A percentile compares a stretch with the other conserved stretches of the same genome.
Evolutionary conservation across 2,329 filamentous ascomycete species (phyloP).

Genomic region (Didymella lethalis): DNA sequence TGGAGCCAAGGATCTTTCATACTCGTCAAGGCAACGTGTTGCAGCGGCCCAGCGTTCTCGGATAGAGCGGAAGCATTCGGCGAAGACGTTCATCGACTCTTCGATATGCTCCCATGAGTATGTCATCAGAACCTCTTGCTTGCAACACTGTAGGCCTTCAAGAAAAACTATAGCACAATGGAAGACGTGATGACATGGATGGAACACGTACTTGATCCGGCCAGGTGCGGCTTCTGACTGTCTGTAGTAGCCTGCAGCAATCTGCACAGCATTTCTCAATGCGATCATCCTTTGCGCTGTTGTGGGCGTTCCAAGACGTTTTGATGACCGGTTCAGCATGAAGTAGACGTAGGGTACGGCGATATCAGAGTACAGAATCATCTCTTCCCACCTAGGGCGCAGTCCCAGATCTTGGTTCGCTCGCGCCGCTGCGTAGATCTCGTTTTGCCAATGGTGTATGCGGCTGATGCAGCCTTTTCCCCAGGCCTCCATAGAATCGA

Average conservation of each 20-base stretch:
- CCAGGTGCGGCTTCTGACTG: slow-evolving; percentile 46
- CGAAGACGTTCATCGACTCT: slow-evolving; percentile 43
- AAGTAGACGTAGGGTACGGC: slow-evolving; percentile 43
- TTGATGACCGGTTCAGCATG: slow-evolving; percentile 42
- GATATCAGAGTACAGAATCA: slow-evolving; percentile 47
- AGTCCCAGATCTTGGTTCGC: slow-evolving; percentile 41
- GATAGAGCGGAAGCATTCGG: slow-evolving; percentile 45
- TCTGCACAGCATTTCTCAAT: slow-evolving; percentile 40
- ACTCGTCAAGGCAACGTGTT: slow-evolving; percentile 46
- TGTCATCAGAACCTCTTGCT: slow-evolving; percentile 39
- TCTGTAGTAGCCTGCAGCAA: slow-evolving; percentile 45
- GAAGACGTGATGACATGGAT: slow-evolving; percentile 49
- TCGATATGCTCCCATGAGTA: slow-evolving; percentile 41
- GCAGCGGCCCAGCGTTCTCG: slow-evolving; percentile 49
- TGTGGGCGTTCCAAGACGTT: slow-evolving; percentile 37
- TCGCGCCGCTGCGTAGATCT: slow-evolving; percentile 39
- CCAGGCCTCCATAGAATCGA: slow-evolving; percentile 40
- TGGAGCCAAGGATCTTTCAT: slow-evolving; percentile 41
- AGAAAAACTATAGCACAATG: slow-evolving; percentile 45
- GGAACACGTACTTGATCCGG: slow-evolving; percentile 51
- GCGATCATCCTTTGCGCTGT: slow-evolving; percentile 40
- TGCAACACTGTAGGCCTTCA: slow-evolving; percentile 42
- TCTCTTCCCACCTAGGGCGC: slow-evolving; percentile 44
- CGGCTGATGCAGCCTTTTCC: slow-evolving; percentile 36
- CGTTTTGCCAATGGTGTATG: slow-evolving; percentile 43